A percentile compares a stretch with the other conserved stretches of the same genome.
Conservation (phyloP, 1,139 yeast genomes). For the Candida sp. region DNA sequence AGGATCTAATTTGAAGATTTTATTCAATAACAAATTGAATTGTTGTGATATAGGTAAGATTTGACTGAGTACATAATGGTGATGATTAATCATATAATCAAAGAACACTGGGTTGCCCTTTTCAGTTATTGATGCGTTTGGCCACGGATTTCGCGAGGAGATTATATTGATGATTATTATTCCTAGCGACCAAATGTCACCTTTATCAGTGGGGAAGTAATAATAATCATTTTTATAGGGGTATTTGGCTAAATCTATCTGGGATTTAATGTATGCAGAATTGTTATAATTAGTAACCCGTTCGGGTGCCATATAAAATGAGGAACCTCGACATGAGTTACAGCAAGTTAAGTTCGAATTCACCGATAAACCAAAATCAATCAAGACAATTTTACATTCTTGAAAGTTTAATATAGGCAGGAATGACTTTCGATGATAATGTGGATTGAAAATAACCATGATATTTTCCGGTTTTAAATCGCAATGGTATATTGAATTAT, state of each 20-base stretch:
- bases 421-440: constrained; percentile 16
- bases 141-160: constrained; percentile 91
- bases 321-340: constrained; percentile 81
- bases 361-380: constrained; percentile 87
- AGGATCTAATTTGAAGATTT: constrained; percentile 62
- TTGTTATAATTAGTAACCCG: constrained; percentile 52
- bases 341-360: constrained; percentile 55
- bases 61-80: constrained; percentile 24
- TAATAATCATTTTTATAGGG: constrained; percentile 22
- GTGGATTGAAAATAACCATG: constrained; percentile 43
- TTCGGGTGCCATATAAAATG: constrained; percentile 94
- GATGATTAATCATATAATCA: constrained; percentile 33
- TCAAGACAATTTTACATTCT: constrained; percentile 60
- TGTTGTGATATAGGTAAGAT: constrained; percentile 68
- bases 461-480: constrained; percentile 92
- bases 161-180: constrained; percentile 75
- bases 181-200: constrained; percentile 90
- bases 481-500: constrained; percentile 72
- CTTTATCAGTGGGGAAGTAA: constrained; percentile 65
- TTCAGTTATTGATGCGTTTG: constrained; percentile 62
- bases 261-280: constrained; percentile 21
- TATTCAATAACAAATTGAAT: constrained; percentile 51
- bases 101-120: constrained; percentile 51
- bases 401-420: constrained; percentile 38
- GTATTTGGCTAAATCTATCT: constrained; percentile 29